These are phyloP conservation scores for Aphanomyces euteiches DNA, from an alignment of 352 stramenopile genomes.

Conservation along the genomic window DNA sequence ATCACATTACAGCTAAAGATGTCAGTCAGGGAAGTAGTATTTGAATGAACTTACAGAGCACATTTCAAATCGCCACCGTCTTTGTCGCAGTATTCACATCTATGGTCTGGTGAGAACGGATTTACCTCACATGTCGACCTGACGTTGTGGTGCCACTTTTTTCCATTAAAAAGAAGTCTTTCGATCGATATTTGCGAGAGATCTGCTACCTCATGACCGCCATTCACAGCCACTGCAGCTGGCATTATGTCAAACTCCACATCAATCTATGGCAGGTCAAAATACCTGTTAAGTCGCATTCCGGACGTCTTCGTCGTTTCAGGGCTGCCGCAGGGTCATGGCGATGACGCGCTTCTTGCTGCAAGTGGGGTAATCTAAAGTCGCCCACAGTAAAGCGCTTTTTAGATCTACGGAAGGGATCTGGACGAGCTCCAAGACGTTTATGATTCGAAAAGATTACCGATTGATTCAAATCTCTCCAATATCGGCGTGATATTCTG, in stretches of 20 bases:
- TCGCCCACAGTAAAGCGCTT: conserved; percentile 14
- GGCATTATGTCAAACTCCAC: background rate
- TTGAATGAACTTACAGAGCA: conserved; percentile 36
- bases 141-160: conserved; percentile 16
- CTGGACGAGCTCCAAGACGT: background rate
- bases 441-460: background rate
- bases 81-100: conserved; percentile 63
- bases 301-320: background rate
- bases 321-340: conserved; percentile 19
- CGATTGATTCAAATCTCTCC: conserved; percentile 16
- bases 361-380: conserved; percentile 10
- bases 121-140: background rate
- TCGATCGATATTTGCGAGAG: background rate
- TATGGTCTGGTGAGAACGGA: background rate
- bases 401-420: conserved; percentile 25
- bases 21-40: too few species aligned
- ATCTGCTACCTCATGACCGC: background rate
- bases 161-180: background rate
- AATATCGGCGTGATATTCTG: conserved; percentile 18
- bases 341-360: background rate
- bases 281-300: background rate
- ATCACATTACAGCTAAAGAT: conserved; percentile 45
- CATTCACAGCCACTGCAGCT: background rate
- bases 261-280: background rate
- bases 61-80: conserved; percentile 62